Evolutionary conservation across 1,139 yeast genomes (phyloP).

Genomic region (Spathaspora jeffriesii): DNA sequence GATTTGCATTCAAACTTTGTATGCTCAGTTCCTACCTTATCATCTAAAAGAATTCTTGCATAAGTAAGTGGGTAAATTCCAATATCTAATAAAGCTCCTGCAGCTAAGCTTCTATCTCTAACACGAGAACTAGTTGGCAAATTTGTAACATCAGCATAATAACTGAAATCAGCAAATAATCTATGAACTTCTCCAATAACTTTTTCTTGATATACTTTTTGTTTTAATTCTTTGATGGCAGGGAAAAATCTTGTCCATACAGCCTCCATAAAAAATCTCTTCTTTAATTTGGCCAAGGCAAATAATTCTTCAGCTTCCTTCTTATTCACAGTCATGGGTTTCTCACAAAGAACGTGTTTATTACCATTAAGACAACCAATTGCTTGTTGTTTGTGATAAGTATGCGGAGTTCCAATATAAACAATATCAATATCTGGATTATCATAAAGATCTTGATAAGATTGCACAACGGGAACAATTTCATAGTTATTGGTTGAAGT

Average conservation of each 20-base stretch:
- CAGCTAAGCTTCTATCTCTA: constrained; percentile 51
- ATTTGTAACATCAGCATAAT: constrained; percentile 27
- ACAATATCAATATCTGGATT: constrained; percentile 51
- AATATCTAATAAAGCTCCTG: constrained; percentile 61
- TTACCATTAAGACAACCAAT: constrained; percentile 50
- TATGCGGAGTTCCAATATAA: constrained; percentile 63
- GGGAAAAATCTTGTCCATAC: constrained; percentile 71
- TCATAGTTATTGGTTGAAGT: constrained; percentile 19
- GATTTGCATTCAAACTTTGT: constrained; percentile 29
- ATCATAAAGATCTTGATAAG: constrained; percentile 35
- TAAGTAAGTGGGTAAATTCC: constrained; percentile 61
- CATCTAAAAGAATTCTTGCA: constrained; percentile 39
- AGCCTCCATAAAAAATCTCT: constrained; percentile 60
- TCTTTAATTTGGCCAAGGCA: constrained; percentile 44
- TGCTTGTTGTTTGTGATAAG: constrained; percentile 52
- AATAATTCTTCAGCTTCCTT: constrained; percentile 46
- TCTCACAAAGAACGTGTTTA: constrained; percentile 60
- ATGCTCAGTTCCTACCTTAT: constrained; percentile 26
- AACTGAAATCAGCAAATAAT: constrained; percentile 39
- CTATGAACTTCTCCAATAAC: constrained; percentile 49
- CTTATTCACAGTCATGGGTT: constrained; percentile 57
- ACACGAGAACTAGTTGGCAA: constrained; percentile 30
- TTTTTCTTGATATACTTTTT: constrained; percentile 42
- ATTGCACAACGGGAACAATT: constrained; percentile 20
- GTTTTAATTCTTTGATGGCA: constrained; percentile 35